phyloP scores from a whole-genome alignment of 169 alveolate species.

The Eimeria tenella region DNA sequence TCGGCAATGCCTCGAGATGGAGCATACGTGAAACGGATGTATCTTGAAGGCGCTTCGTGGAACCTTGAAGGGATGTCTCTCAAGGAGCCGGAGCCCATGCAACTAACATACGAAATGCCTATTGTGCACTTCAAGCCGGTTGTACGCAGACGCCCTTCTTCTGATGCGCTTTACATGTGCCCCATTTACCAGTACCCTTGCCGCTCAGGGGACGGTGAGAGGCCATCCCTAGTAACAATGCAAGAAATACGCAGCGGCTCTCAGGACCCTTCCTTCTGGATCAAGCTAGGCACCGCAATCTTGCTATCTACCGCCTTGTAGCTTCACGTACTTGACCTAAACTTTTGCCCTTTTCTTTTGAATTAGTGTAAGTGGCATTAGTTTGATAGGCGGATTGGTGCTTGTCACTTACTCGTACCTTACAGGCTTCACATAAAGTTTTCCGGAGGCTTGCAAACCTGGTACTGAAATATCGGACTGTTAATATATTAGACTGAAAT shows the following conservation, averaged over 20 bases:
- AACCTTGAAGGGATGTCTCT: conserved; percentile 90
- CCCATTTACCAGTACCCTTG: conserved; percentile 94
- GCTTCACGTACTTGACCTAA: not conserved
- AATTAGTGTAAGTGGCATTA: not conserved
- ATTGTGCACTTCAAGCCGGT: conserved; percentile 95
- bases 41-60: conserved; percentile 97
- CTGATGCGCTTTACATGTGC: conserved; percentile 89
- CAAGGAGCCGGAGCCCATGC: conserved; percentile 94
- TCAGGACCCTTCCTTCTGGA: conserved; percentile 92
- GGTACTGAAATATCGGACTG: too few species aligned
- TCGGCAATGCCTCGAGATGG: conserved; percentile 93
- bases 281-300: conserved; percentile 95
- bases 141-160: conserved; percentile 86
- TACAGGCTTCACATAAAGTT: too few species aligned
- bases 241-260: conserved; percentile 91
- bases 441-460: too few species aligned
- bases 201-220: conserved; percentile 87
- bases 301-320: conserved; percentile 84
- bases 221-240: conserved; percentile 88
- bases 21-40: conserved; percentile 91
- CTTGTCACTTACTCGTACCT: too few species aligned
- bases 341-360: not conserved
- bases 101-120: conserved; percentile 92
- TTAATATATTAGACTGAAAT: too few species aligned
- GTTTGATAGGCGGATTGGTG: too few species aligned